Conservation (phyloP, 768 basidiomycete genomes). For the Leccinum sublutescens region DNA sequence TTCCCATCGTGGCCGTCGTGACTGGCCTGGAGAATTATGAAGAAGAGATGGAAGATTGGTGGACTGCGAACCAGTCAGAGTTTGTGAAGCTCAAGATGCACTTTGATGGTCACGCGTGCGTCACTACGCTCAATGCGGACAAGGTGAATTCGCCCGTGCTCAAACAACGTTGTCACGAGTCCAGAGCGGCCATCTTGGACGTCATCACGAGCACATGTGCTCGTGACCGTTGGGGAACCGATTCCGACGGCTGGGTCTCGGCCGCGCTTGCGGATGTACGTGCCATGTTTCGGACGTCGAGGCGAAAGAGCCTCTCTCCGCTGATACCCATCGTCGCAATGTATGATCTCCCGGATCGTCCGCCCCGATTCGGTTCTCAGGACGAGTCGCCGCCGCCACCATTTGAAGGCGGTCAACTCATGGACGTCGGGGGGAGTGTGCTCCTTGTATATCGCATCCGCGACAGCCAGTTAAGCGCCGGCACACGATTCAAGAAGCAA, state of each 20-base stretch:
- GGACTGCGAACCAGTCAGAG: slow-evolving; percentile 32
- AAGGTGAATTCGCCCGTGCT: slow-evolving; percentile 30
- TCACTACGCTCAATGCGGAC: slow-evolving; percentile 36
- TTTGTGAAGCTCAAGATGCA: slow-evolving; percentile 30
- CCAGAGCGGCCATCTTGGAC: slow-evolving; percentile 20
- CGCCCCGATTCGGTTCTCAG: slow-evolving; percentile 4
- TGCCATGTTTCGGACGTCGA: slow-evolving; percentile 19
- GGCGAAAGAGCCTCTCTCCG: slow-evolving; percentile 5
- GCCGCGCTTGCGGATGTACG: slow-evolving; percentile 24
- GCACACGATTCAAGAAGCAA: slow-evolving; percentile 26
- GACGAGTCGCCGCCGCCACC: slow-evolving; percentile 7
- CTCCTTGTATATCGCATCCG: slow-evolving; percentile 21
- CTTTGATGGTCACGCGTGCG: slow-evolving; percentile 38
- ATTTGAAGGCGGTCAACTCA: slow-evolving; percentile 20
- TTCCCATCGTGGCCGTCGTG: slow-evolving; percentile 37
- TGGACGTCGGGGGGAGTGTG: slow-evolving; percentile 19
- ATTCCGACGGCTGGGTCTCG: slow-evolving; percentile 21
- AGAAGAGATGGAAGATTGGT: slow-evolving; percentile 30
- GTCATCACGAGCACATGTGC: slow-evolving; percentile 21
- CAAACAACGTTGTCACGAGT: slow-evolving; percentile 28
- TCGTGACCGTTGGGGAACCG: slow-evolving; percentile 25
- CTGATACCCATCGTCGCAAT: slow-evolving; percentile 21
- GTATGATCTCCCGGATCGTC: slow-evolving; percentile 21
- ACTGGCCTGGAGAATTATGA: slow-evolving; percentile 40
- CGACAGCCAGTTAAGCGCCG: slow-evolving; percentile 23